A percentile compares a stretch with the other conserved stretches of the same genome.
phyloP scores from a whole-genome alignment of 164 flowering plant species.

The Nelumbo lutea region DNA sequence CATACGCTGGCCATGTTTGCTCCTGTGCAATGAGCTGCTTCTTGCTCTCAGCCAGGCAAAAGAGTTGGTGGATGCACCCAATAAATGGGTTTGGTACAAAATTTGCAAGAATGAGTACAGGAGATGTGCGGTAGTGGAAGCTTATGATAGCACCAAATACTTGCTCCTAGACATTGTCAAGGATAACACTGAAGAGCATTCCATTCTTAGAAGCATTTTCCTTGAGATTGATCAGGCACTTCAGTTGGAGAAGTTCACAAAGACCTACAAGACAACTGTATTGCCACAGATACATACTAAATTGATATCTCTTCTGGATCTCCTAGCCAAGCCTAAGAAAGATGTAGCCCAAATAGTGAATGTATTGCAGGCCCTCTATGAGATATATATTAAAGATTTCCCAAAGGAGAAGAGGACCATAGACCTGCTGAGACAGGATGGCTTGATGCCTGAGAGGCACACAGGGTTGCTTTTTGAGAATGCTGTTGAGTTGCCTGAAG shows the following conservation, averaged over 20 bases:
- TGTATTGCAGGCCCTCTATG: conserved; percentile 77
- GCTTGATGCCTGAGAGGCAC: conserved; percentile 44
- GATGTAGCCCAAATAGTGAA: conserved; percentile 48
- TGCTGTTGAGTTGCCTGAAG: conserved; percentile 54
- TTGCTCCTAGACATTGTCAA: conserved; percentile 53
- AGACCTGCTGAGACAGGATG: conserved; percentile 41
- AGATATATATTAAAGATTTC: conserved; percentile 56
- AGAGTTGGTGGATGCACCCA: conserved; percentile 47
- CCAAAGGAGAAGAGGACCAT: conserved; percentile 45
- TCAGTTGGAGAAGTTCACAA: conserved; percentile 44
- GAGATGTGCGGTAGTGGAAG: conserved; percentile 81
- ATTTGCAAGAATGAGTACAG: conserved; percentile 76
- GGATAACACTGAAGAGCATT: conserved; percentile 49
- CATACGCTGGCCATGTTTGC: conserved; percentile 88
- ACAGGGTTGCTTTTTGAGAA: conserved; percentile 71
- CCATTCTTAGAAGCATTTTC: conserved; percentile 51
- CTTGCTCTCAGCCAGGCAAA: conserved; percentile 78
- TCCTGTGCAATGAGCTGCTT: conserved; percentile 81
- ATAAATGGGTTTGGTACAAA: conserved; percentile 60
- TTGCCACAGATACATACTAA: conserved; percentile 54
- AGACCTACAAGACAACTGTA: conserved; percentile 31
- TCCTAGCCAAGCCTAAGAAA: conserved; percentile 39
- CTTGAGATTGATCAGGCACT: conserved; percentile 47
- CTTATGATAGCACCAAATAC: conserved; percentile 68
- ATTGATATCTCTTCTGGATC: conserved; percentile 50